phyloP scores from a whole-genome alignment of 2,329 filamentous ascomycete genomes.

The Aspergillus melleus region DNA sequence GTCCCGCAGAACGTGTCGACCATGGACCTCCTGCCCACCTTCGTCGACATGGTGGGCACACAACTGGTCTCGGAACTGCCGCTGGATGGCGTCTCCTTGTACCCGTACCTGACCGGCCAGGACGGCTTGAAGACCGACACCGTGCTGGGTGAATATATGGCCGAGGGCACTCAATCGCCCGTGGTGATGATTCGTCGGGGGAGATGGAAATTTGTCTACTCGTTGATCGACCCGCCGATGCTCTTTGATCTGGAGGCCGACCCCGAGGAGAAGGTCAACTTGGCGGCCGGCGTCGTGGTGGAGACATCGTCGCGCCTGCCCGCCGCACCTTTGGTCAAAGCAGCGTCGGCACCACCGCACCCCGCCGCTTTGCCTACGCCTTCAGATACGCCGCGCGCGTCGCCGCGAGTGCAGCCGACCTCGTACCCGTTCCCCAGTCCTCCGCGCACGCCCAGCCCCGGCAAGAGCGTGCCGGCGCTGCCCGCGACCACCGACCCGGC shows the following conservation, averaged over 20 bases:
- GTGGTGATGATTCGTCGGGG: conserved; percentile 93
- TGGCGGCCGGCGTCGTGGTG: conserved; percentile 44
- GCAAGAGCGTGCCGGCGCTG: conserved; percentile 33
- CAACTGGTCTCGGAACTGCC: conserved; percentile 70
- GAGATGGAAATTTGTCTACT: conserved; percentile 87
- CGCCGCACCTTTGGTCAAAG: conserved; percentile 40
- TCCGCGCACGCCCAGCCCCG: conserved; percentile 41
- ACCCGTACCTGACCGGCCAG: conserved; percentile 69
- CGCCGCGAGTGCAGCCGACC: conserved; percentile 25
- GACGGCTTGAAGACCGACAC: conserved; percentile 67
- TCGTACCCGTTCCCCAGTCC: conserved; percentile 38
- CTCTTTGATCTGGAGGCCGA: conserved; percentile 78
- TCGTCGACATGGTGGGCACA: conserved; percentile 77
- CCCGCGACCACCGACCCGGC: conserved; percentile 34
- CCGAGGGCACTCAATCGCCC: conserved; percentile 84
- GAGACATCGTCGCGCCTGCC: conserved; percentile 35
- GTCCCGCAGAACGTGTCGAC: conserved; percentile 86
- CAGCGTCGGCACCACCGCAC: conserved; percentile 25
- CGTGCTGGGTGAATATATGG: conserved; percentile 93
- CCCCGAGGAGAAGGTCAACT: conserved; percentile 73
- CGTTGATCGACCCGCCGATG: conserved; percentile 78
- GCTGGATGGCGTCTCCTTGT: conserved; percentile 79
- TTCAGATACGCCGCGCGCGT: conserved; percentile 29
- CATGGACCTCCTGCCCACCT: conserved; percentile 83
- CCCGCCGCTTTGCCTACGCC: conserved; percentile 33